phyloP scores from a whole-genome alignment of 1,284 basidiomycete genomes.

The Marasmius sp. region DNA sequence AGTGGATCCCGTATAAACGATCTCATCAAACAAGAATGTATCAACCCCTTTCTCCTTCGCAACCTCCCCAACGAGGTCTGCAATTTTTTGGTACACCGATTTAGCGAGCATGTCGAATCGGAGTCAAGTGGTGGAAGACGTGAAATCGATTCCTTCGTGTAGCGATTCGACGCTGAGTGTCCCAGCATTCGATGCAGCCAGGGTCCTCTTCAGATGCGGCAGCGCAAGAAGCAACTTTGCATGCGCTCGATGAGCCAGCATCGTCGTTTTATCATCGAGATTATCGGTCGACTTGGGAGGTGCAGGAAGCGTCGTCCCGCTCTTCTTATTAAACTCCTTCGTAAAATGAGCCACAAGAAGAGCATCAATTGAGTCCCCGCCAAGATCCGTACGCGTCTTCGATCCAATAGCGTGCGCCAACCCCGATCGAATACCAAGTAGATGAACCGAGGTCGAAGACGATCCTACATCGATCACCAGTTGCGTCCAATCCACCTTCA shows the following conservation, averaged over 20 bases:
- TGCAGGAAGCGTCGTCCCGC: constrained; percentile 50
- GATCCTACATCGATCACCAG: constrained; percentile 74
- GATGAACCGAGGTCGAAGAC: constrained; percentile 58
- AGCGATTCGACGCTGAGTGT: constrained; percentile 92
- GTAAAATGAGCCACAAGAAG: constrained; percentile 90
- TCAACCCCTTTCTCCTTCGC: constrained; percentile 54
- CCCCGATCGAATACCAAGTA: constrained; percentile 69
- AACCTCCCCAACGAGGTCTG: constrained; percentile 60
- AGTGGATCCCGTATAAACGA: constrained; percentile 90
- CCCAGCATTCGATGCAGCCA: constrained; percentile 88
- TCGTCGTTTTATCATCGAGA: constrained; percentile 46
- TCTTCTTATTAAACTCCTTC: constrained; percentile 98
- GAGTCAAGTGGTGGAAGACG: constrained; percentile 89
- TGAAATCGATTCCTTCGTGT: constrained; percentile 94
- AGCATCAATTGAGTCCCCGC: constrained; percentile 74
- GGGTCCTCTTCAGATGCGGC: constrained; percentile 93
- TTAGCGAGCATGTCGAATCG: constrained; percentile 89
- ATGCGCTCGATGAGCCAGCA: constrained; percentile 82
- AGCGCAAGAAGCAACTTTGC: constrained; percentile 92
- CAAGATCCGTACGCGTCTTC: constrained; percentile 45
- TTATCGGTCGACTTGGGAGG: constrained; percentile 50
- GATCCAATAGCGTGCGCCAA: constrained; percentile 61
- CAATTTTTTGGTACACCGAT: constrained; percentile 73
- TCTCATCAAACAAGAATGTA: constrained; percentile 83
- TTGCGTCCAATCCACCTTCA: constrained; percentile 60